Evolutionary conservation across 192 early-diverging fungal species (phyloP).

Genomic region (Funneliformis mosseae): DNA sequence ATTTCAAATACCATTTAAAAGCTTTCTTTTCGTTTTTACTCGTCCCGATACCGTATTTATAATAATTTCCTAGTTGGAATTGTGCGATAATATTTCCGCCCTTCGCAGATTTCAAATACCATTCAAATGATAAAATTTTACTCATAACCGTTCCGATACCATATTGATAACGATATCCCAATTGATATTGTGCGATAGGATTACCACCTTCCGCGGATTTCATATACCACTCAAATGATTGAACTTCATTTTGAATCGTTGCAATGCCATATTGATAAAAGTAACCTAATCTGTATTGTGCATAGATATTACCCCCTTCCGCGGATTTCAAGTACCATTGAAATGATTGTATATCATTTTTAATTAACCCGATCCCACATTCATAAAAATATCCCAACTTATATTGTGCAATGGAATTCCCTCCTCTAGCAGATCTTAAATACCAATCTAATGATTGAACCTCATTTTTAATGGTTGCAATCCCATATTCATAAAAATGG

Average conservation of each 20-base stretch:
- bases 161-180: slow-evolving; percentile 86
- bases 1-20: slow-evolving; percentile 27
- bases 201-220: slow-evolving; percentile 63
- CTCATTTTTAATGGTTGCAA: slow-evolving; percentile 58
- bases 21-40: slow-evolving; percentile 59
- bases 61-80: slow-evolving; percentile 80
- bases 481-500: slow-evolving; percentile 82
- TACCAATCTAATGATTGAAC: slow-evolving; percentile 64
- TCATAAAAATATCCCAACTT: slow-evolving; percentile 84
- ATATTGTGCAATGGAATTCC: slow-evolving; percentile 79
- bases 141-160: slow-evolving; percentile 55
- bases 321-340: slow-evolving; percentile 59
- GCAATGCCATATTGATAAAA: slow-evolving; percentile 73
- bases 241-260: slow-evolving; percentile 46
- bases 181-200: slow-evolving; percentile 58
- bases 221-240: slow-evolving; percentile 62
- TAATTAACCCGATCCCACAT: slow-evolving; percentile 69
- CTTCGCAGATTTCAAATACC: slow-evolving; percentile 64
- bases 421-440: slow-evolving; percentile 59
- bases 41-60: slow-evolving; percentile 77
- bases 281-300: slow-evolving; percentile 76
- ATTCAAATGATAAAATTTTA: slow-evolving; percentile 61
- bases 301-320: slow-evolving; percentile 58
- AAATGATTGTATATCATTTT: slow-evolving; percentile 55
- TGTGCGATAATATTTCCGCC: slow-evolving; percentile 76